Conservation (phyloP, 2,329 filamentous ascomycete species). For the Botrytis aclada region DNA sequence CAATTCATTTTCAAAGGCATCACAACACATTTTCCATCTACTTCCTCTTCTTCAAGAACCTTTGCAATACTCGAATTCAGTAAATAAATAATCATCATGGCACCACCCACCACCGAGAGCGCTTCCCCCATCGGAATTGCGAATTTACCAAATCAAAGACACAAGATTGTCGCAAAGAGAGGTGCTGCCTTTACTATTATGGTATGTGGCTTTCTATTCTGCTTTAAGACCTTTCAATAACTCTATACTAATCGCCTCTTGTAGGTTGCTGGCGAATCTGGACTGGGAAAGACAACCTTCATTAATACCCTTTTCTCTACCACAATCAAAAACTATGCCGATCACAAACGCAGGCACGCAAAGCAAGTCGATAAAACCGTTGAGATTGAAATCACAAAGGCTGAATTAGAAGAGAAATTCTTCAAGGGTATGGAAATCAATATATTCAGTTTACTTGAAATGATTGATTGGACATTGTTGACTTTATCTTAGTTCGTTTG, state of each 20-base stretch:
- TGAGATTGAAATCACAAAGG: conserved; percentile 99
- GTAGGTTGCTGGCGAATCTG: conserved; percentile 96
- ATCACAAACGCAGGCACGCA: conserved; percentile 97
- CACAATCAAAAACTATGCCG: conserved; percentile 99
- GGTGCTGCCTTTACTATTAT: conserved; percentile 99
- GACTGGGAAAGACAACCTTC: conserved; percentile 98
- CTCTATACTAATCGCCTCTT: conserved; percentile 19
- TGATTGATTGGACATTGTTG: conserved; percentile 20
- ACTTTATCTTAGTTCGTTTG: conserved; percentile 69
- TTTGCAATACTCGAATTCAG: background rate
- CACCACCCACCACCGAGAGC: conserved; percentile 56
- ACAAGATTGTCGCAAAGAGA: conserved; percentile 75
- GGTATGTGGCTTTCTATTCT: conserved; percentile 51
- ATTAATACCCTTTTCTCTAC: conserved; percentile 99
- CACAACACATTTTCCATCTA: conserved; percentile 1
- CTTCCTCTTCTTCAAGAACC: background rate
- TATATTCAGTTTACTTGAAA: background rate
- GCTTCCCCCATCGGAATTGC: conserved; percentile 70
- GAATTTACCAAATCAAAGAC: conserved; percentile 70
- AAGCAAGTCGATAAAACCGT: conserved; percentile 99
- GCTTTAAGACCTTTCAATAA: background rate
- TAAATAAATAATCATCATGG: conserved; percentile 44
- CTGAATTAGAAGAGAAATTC: conserved; percentile 99
- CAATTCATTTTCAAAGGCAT: background rate
- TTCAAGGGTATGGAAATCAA: conserved; percentile 79